Evolutionary conservation across 768 basidiomycete species (phyloP).

Genomic region (Asterophora lycoperdoides): DNA sequence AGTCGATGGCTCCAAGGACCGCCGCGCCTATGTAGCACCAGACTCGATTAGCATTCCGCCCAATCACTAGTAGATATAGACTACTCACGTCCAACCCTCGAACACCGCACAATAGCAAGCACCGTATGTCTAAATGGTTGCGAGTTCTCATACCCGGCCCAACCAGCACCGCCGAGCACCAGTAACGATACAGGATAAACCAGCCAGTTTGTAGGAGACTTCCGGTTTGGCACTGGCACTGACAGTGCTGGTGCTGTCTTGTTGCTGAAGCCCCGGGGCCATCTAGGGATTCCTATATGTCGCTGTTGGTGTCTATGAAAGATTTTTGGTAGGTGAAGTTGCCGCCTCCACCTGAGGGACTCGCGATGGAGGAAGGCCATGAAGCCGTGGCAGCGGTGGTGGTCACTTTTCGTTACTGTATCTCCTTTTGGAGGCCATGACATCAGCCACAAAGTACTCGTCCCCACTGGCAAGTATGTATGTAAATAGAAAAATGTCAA

Average conservation of each 20-base stretch:
- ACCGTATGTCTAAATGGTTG: constrained; percentile 72
- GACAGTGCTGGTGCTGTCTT: neutral
- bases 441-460: neutral
- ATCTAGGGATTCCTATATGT: constrained; percentile 7
- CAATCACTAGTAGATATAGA: constrained; percentile 9
- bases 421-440: constrained; percentile 11
- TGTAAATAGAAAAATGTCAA: no score
- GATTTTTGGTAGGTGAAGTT: constrained; percentile 5
- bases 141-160: constrained; percentile 59
- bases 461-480: no score
- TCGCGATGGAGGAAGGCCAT: constrained; percentile 19
- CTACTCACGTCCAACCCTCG: constrained; percentile 63
- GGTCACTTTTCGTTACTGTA: constrained; percentile 12
- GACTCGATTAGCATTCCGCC: constrained; percentile 20
- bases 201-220: constrained; percentile 25
- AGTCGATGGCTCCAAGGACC: constrained; percentile 60
- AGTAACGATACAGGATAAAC: constrained; percentile 34
- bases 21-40: constrained; percentile 46
- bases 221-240: no score
- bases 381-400: neutral
- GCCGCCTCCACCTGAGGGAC: constrained; percentile 17
- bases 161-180: constrained; percentile 32
- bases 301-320: constrained; percentile 4
- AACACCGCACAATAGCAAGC: constrained; percentile 75
- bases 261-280: constrained; percentile 1